Evolutionary conservation across 345 rosid genomes (phyloP), one percentile per base, ranked within the genome.

Genomic region (Sisymbrium irio): DNA sequence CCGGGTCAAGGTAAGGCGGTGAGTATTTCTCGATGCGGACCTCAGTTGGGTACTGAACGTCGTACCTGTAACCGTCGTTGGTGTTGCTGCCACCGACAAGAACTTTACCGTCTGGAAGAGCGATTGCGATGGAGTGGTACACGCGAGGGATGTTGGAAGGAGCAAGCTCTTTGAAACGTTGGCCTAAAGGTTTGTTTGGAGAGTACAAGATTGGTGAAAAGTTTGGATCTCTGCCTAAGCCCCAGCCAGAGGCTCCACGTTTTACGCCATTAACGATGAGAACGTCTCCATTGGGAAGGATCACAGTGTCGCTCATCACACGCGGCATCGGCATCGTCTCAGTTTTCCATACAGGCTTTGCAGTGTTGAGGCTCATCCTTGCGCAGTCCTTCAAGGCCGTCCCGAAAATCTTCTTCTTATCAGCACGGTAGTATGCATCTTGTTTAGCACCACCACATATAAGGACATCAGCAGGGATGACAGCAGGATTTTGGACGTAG

Each of bases 71-170:
- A 1, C 94, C 94, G 0, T 87, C 60, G 61, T 87, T 82, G 0
- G 90, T 87, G 88, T 88, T 88, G 69, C 92, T 88, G 2, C 97
- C 94, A 0, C 82, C 90, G 3, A 90, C 56, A 0, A 88, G 80
- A 9, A 88, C 55, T 73, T 79, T 85, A 0, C 84, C 88, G 4
- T 90, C 94, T 0, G 94, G 90, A 1, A 90, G 78, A 1, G 89
- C 57, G 3, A 65, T 73, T 0, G 85, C 79, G 12, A 80, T 46
- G 22, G 92, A 78, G 42, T 90, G 92, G 65, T 90, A 88, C 84
- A 88, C 62, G 13, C 94, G 89, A 0, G 94, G 69, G 28, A 90
- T 88, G 7, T 15, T 44, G 0, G 83, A 49, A 3, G 88, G 9
- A 1, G 79, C 77, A 6, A 88, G 75, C 11, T 65, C 82, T 13